phyloP scores from a whole-genome alignment of 208 protist genomes.

The Leishmania gerbilli region DNA sequence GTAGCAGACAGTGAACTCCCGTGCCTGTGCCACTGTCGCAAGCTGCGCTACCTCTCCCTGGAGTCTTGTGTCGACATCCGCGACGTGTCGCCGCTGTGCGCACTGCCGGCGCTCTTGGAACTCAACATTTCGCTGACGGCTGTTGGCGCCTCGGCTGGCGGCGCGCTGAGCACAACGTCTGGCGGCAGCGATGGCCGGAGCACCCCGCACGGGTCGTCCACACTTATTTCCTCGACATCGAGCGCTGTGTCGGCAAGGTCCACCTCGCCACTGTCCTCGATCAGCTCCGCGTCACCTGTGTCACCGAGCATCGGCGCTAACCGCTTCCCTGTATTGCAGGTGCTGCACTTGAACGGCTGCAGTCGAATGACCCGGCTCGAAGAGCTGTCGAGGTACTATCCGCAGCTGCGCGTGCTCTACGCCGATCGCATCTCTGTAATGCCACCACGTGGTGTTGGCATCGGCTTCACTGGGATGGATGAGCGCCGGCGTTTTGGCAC shows the following conservation, averaged over 20 bases:
- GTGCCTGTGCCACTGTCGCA: constrained; percentile 21
- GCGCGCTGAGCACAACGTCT: not conserved
- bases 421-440: constrained; percentile 26
- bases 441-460: constrained; percentile 6
- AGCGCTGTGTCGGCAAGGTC: not conserved
- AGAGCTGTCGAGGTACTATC: constrained; percentile 19
- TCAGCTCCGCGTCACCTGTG: constrained; percentile 9
- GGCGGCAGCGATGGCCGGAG: constrained; percentile 3
- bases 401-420: constrained; percentile 27
- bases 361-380: constrained; percentile 32
- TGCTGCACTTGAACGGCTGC: constrained; percentile 59
- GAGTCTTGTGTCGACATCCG: constrained; percentile 46
- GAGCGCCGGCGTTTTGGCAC: constrained; percentile 6
- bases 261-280: not conserved
- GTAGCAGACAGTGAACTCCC: constrained; percentile 42
- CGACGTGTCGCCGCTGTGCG: constrained; percentile 28
- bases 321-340: constrained; percentile 26
- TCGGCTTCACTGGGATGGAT: constrained; percentile 16
- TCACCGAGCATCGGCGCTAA: constrained; percentile 5
- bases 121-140: constrained; percentile 53
- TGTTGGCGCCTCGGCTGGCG: not conserved
- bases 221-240: constrained; percentile 2
- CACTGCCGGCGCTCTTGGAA: constrained; percentile 38
- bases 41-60: constrained; percentile 53
- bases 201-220: constrained; percentile 3